Evolutionary conservation across 192 early-diverging fungal species (phyloP).

Genomic region (Gamsiella multidivaricata): DNA sequence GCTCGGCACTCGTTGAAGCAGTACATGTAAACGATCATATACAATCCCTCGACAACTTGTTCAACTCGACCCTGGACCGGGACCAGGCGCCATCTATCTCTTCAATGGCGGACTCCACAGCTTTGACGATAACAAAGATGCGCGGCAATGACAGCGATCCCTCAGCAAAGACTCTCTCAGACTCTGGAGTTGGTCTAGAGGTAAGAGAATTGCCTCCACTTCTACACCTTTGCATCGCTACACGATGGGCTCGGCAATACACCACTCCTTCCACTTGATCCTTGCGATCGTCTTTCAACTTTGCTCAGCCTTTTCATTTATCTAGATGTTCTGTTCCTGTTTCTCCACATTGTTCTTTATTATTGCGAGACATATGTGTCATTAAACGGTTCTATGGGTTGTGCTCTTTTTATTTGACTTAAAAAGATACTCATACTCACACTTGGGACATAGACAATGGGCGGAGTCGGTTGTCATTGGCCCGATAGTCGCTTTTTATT

Average conservation of each 20-base stretch:
- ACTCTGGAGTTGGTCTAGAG: constrained; percentile 30
- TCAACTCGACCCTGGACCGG: background rate
- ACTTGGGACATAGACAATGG: constrained; percentile 4
- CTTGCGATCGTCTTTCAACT: too few relatives aligned
- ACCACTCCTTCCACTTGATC: too few relatives aligned
- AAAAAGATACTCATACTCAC: background rate
- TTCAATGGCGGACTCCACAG: background rate
- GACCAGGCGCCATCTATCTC: background rate
- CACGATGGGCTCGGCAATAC: too few relatives aligned
- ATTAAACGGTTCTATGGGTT: too few relatives aligned
- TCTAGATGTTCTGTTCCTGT: background rate
- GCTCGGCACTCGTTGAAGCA: too few relatives aligned
- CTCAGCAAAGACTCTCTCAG: constrained; percentile 2
- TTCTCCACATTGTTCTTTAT: constrained; percentile 6
- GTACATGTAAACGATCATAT: too few relatives aligned
- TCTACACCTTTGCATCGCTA: too few relatives aligned
- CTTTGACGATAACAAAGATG: background rate
- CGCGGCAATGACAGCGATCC: background rate
- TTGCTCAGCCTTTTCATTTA: background rate
- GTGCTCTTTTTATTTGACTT: too few relatives aligned
- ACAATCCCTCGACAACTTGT: background rate
- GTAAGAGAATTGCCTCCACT: background rate
- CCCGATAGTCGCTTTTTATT: background rate
- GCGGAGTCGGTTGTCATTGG: constrained; percentile 37
- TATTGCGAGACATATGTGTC: too few relatives aligned